phyloP scores from a whole-genome alignment of 768 basidiomycete genomes.

The Neoboletus magnificus region DNA sequence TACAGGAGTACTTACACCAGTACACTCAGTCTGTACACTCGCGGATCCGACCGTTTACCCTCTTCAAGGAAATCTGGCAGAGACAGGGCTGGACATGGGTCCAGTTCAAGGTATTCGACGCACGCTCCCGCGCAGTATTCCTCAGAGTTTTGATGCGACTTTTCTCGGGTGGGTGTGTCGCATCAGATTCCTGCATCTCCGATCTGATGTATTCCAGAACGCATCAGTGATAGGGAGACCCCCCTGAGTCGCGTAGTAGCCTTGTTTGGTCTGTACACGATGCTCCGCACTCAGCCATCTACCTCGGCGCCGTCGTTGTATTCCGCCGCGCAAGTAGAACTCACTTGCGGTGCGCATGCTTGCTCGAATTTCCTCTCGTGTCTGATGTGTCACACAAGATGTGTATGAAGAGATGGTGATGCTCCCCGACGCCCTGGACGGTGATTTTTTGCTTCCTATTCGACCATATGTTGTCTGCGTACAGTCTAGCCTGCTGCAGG shows the following conservation, averaged over 20 bases:
- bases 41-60: constrained; percentile 49
- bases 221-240: constrained; percentile 44
- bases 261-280: constrained; percentile 67
- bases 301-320: constrained; percentile 50
- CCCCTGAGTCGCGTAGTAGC: constrained; percentile 57
- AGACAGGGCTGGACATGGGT: constrained; percentile 70
- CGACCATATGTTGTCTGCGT: constrained; percentile 51
- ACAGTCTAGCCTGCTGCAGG: constrained; percentile 45
- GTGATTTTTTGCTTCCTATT: constrained; percentile 41
- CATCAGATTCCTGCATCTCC: no score
- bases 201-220: constrained; percentile 41
- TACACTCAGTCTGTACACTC: constrained; percentile 34
- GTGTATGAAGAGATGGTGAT: constrained; percentile 45
- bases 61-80: constrained; percentile 72
- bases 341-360: constrained; percentile 50
- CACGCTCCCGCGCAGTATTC: constrained; percentile 60
- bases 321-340: constrained; percentile 50
- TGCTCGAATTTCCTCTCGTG: not conserved
- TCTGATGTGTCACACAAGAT: constrained; percentile 42
- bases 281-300: constrained; percentile 65
- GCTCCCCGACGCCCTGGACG: constrained; percentile 46
- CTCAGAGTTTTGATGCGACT: constrained; percentile 56
- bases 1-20: constrained; percentile 49
- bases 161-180: constrained; percentile 56
- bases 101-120: constrained; percentile 72